Conservation (phyloP, 768 basidiomycete genomes). For the Rhodotorula taiwanensis region DNA sequence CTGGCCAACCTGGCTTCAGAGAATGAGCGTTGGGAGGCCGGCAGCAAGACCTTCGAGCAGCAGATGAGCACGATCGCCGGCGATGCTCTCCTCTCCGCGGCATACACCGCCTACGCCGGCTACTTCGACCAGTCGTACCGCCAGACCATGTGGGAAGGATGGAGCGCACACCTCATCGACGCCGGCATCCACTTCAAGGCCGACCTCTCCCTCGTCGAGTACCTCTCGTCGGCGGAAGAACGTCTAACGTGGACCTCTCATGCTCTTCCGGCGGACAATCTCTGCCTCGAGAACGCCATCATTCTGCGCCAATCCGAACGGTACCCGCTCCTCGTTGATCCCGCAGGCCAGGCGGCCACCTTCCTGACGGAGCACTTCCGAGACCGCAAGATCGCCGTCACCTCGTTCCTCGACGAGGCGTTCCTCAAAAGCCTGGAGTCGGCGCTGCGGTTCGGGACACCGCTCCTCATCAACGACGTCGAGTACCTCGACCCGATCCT, state of each 20-base stretch:
- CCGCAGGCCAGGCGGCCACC: slow-evolving; percentile 90
- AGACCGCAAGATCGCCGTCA: slow-evolving; percentile 93
- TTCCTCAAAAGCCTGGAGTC: slow-evolving; percentile 98
- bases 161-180: slow-evolving; percentile 79
- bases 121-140: slow-evolving; percentile 99
- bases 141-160: slow-evolving; percentile 93
- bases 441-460: slow-evolving; percentile 97
- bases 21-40: slow-evolving; percentile 83
- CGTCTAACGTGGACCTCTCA: slow-evolving; percentile 92
- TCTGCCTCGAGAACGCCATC: slow-evolving; percentile 98
- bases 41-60: slow-evolving; percentile 88
- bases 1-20: slow-evolving; percentile 92
- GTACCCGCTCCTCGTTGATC: slow-evolving; percentile 95
- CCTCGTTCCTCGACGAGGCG: slow-evolving; percentile 96
- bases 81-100: slow-evolving; percentile 89
- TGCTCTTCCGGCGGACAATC: slow-evolving; percentile 86
- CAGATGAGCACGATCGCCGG: slow-evolving; percentile 99
- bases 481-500: slow-evolving; percentile 96
- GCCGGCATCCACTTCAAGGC: slow-evolving; percentile 86
- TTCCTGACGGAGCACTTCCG: slow-evolving; percentile 92
- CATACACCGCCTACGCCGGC: slow-evolving; percentile 92
- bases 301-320: slow-evolving; percentile 98
- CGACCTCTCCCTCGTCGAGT: slow-evolving; percentile 88
- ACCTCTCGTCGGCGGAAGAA: slow-evolving; percentile 93
- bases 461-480: slow-evolving; percentile 93